These are phyloP conservation scores for Bromus sterilis DNA, from an alignment of 176 grass and related monocot species.

Conservation along the genomic window DNA sequence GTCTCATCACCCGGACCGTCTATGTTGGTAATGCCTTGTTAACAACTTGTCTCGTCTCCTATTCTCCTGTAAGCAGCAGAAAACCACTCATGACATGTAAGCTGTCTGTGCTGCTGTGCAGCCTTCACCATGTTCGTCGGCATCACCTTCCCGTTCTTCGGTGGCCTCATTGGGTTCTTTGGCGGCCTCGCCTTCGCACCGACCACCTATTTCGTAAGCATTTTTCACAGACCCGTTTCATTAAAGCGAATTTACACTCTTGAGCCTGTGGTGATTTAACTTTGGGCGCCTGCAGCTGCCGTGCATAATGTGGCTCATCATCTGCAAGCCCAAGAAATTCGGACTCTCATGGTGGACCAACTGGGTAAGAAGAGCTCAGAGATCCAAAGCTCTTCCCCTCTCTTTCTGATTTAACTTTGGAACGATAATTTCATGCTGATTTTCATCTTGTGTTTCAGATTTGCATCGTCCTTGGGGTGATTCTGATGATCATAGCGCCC, in stretches of 20 bases:
- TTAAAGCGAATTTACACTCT: background rate
- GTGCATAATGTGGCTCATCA: conserved; percentile 76
- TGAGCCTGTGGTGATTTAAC: background rate
- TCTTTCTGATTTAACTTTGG: background rate
- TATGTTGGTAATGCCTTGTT: conserved; percentile 60
- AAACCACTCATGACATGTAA: too few relatives aligned
- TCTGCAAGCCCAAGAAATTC: conserved; percentile 71
- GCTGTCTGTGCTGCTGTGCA: too few relatives aligned
- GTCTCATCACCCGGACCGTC: conserved; percentile 41
- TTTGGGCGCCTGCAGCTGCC: conserved; percentile 52
- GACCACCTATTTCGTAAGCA: conserved; percentile 79
- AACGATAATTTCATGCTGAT: background rate
- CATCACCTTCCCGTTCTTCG: conserved; percentile 89
- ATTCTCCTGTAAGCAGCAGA: too few relatives aligned
- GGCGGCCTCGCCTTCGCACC: conserved; percentile 82
- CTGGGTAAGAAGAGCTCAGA: conserved; percentile 50
- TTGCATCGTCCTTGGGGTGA: conserved; percentile 72
- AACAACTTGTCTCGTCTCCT: background rate
- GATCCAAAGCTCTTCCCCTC: background rate
- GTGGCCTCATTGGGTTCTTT: conserved; percentile 75
- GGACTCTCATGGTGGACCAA: conserved; percentile 78
- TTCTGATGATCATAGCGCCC: conserved; percentile 62
- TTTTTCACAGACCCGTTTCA: background rate
- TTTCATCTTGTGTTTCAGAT: conserved; percentile 29
- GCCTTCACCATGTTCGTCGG: conserved; percentile 89